These are phyloP conservation scores for Cinnamomum micranthum DNA, from an alignment of 164 flowering plant species.

Conservation along the genomic window DNA sequence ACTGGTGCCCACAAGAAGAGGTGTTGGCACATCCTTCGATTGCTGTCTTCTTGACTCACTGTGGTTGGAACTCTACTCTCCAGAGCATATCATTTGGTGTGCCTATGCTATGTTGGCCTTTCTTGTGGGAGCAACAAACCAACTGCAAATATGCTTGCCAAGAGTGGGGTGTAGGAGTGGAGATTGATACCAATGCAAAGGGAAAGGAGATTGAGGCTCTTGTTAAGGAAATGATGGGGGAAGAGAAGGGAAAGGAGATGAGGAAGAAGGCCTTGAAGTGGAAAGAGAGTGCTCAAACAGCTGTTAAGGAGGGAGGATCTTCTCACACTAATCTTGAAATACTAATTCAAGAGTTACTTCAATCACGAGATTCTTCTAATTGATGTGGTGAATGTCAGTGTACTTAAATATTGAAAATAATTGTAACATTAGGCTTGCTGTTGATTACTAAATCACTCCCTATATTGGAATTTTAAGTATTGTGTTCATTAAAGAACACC, in stretches of 20 bases:
- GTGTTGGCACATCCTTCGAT: conserved; percentile 29
- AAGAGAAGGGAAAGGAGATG: background rate
- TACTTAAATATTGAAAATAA: no score
- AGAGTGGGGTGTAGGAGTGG: conserved; percentile 10
- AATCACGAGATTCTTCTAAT: no score
- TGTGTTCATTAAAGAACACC: no score
- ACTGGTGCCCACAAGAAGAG: conserved; percentile 27
- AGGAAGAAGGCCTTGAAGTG: background rate
- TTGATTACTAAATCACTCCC: no score
- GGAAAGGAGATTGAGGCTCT: conserved; percentile 7
- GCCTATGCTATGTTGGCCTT: conserved; percentile 8
- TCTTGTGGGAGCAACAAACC: conserved; percentile 10
- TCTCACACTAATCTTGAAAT: background rate
- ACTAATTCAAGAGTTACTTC: background rate
- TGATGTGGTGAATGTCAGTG: no score
- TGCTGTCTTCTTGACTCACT: conserved; percentile 14
- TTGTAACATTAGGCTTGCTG: no score
- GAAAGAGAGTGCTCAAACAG: background rate
- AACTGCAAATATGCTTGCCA: conserved; percentile 7
- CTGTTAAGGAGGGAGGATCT: background rate
- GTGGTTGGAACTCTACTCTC: conserved; percentile 11
- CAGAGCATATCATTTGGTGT: conserved; percentile 14
- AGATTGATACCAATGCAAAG: conserved; percentile 4
- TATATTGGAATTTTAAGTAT: no score
- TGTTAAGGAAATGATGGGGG: background rate